A percentile compares a stretch with the other conserved stretches of the same genome.
These are phyloP conservation scores for Skeletonema potamos DNA, from an alignment of 108 stramenopile species.

Conservation along the genomic window DNA sequence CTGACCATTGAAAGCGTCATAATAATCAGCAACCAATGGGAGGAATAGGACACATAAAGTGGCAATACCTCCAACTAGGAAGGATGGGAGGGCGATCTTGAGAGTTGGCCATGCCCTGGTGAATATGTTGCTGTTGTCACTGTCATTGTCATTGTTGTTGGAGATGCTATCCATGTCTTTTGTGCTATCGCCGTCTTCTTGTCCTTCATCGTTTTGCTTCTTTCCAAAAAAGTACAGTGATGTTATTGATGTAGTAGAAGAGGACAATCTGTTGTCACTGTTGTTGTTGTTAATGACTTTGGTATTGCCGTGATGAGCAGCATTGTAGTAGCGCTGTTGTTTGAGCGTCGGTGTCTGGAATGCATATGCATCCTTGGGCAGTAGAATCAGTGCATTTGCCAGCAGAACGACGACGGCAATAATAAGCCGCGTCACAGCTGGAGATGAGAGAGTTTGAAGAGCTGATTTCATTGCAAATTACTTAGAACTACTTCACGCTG, in stretches of 20 bases:
- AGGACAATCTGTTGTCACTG: background rate
- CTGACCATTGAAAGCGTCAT: constrained; percentile 23
- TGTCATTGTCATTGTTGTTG: background rate
- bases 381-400: background rate
- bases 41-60: constrained; percentile 38
- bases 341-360: background rate
- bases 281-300: background rate
- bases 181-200: background rate
- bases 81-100: constrained; percentile 40
- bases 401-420: background rate
- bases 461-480: background rate
- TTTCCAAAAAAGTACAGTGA: constrained; percentile 12
- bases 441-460: background rate
- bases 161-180: background rate
- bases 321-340: background rate
- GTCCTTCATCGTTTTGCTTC: background rate
- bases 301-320: background rate
- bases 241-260: constrained; percentile 1
- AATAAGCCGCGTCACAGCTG: background rate
- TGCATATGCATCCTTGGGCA: background rate
- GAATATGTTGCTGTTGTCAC: background rate
- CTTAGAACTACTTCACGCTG: too few relatives aligned
- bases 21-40: constrained; percentile 35
- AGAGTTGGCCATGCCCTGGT: constrained; percentile 10
- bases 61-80: constrained; percentile 24